A percentile compares a stretch with the other conserved stretches of the same genome.
These are phyloP conservation scores for Botrytis pseudocinerea DNA, from an alignment of 2,329 filamentous ascomycete species.

Conservation along the genomic window DNA sequence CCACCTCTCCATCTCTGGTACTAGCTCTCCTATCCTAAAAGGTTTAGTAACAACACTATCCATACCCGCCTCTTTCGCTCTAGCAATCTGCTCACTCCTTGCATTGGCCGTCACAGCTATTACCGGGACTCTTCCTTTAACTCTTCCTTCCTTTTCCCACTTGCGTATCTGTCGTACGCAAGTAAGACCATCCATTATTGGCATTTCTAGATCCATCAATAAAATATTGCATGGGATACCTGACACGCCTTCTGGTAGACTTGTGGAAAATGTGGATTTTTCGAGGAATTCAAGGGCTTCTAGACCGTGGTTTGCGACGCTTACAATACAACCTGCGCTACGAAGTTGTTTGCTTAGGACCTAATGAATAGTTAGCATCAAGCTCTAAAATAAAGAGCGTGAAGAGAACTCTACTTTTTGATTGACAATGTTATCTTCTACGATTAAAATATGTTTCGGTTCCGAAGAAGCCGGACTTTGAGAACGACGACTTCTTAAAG, in stretches of 20 bases:
- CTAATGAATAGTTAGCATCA: conserved; percentile 42
- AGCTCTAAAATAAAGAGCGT: neutral
- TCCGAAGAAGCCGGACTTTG: conserved; percentile 9
- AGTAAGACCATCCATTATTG: conserved; percentile 67
- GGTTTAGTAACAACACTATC: conserved; percentile 73
- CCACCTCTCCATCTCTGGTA: conserved; percentile 55
- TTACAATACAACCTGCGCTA: conserved; percentile 43
- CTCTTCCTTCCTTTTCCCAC: conserved; percentile 52
- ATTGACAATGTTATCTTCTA: conserved; percentile 63
- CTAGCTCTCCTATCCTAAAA: conserved; percentile 62
- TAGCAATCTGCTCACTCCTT: conserved; percentile 34
- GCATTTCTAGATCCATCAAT: conserved; percentile 78
- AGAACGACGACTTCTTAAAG: neutral
- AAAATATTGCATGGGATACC: conserved; percentile 56
- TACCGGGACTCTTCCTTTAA: conserved; percentile 47
- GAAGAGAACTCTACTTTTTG: conserved; percentile 3
- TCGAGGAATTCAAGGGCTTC: conserved; percentile 51
- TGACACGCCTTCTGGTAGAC: conserved; percentile 26
- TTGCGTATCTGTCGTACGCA: conserved; percentile 65
- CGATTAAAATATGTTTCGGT: conserved; percentile 49
- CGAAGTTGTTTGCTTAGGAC: conserved; percentile 54
- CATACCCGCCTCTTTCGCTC: conserved; percentile 34
- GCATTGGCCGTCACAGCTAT: conserved; percentile 41
- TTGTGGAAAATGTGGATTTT: conserved; percentile 30
- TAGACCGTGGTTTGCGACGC: conserved; percentile 57